Conservation (phyloP, 768 basidiomycete species). For the Leccinum subtestaceum region DNA sequence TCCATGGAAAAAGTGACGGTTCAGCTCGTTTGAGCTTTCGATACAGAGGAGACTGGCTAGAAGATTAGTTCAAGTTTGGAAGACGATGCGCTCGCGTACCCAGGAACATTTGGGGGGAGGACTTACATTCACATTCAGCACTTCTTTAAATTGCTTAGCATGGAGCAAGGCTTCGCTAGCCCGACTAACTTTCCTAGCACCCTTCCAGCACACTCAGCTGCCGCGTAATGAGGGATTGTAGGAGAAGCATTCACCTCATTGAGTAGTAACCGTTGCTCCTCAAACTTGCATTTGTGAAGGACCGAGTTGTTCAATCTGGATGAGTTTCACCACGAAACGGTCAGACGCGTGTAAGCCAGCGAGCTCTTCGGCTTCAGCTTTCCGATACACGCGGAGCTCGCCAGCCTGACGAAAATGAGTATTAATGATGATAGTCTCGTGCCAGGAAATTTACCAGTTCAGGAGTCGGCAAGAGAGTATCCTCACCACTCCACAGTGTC, state of each 20-base stretch:
- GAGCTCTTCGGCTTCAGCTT: constrained; percentile 82
- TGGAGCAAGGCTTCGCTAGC: constrained; percentile 77
- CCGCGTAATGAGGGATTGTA: not conserved
- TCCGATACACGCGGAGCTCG: constrained; percentile 86
- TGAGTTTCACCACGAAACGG: constrained; percentile 93
- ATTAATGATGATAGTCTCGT: not conserved
- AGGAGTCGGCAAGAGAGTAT: constrained; percentile 87
- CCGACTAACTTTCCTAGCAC: constrained; percentile 74
- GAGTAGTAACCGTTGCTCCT: constrained; percentile 77
- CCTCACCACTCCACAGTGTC: too few species aligned
- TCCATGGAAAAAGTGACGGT: too few species aligned
- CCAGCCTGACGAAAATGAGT: constrained; percentile 53
- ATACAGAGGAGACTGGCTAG: too few species aligned
- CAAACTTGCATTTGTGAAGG: constrained; percentile 88
- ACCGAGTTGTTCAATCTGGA: constrained; percentile 86
- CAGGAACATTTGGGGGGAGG: constrained; percentile 17
- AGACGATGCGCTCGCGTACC: too few species aligned
- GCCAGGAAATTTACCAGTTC: constrained; percentile 59
- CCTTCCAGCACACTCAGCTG: constrained; percentile 41
- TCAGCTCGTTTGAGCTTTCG: too few species aligned
- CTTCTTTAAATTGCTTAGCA: constrained; percentile 86
- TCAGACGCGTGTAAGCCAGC: constrained; percentile 88
- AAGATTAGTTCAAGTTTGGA: too few species aligned
- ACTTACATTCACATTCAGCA: constrained; percentile 33
- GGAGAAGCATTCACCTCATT: constrained; percentile 58